Conservation (phyloP, 495 filamentous ascomycete species). For the Aspergillus biplanus region DNA sequence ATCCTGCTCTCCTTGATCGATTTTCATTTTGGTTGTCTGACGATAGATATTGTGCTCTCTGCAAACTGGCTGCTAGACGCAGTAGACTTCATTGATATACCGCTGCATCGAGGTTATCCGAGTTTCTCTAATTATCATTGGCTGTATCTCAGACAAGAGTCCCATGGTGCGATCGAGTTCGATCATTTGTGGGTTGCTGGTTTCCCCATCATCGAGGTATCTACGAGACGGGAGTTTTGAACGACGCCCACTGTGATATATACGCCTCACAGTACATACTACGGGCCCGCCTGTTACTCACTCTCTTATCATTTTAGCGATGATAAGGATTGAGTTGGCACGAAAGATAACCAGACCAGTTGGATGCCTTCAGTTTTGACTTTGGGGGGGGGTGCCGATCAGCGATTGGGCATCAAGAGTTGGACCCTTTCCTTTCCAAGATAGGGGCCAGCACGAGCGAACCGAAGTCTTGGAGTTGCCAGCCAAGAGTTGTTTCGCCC, state of each 20-base stretch:
- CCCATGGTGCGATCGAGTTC: background rate
- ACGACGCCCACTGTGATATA: background rate
- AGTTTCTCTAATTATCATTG: no score
- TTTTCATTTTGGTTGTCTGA: no score
- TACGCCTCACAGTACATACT: background rate
- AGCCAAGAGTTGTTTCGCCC: background rate
- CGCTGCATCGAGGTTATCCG: no score
- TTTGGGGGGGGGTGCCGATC: background rate
- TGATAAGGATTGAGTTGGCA: conserved; percentile 1
- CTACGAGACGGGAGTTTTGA: background rate
- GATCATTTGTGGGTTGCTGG: background rate
- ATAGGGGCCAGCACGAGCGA: background rate
- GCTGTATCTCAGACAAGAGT: no score
- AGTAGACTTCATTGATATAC: no score
- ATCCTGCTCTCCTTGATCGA: no score
- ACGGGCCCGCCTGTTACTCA: background rate
- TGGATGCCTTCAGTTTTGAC: background rate
- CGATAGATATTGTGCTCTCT: no score
- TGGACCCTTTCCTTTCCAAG: background rate
- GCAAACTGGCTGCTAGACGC: no score
- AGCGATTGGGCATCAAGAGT: background rate
- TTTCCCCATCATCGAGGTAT: background rate
- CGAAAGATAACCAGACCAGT: background rate
- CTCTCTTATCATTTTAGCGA: background rate
- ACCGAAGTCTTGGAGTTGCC: background rate